Evolutionary conservation across 495 filamentous ascomycete genomes (phyloP).

Genomic region (Penicillium verhagenii): DNA sequence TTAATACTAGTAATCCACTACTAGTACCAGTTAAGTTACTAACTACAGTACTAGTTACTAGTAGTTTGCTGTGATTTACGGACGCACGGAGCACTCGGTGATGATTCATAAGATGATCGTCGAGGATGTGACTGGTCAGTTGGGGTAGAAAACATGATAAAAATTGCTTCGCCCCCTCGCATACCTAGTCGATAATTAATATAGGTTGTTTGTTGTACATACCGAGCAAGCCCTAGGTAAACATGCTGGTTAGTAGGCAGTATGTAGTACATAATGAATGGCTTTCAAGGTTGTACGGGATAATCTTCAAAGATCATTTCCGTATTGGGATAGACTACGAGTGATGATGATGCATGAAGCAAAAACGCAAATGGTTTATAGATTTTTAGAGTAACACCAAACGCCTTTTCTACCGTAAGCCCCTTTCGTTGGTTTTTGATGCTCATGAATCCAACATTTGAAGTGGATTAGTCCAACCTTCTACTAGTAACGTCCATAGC

Average conservation of each 20-base stretch:
- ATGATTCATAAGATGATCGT: neutral
- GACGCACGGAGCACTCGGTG: no score
- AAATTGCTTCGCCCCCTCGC: neutral
- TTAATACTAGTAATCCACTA: no score
- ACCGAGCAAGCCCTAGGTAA: neutral
- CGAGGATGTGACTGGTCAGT: neutral
- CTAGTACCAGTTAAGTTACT: neutral
- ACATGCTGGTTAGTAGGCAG: no score
- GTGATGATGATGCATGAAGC: neutral
- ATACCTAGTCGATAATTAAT: neutral
- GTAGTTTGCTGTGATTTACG: no score
- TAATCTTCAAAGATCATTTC: no score
- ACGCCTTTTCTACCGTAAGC: neutral
- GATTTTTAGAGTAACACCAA: neutral
- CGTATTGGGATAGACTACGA: no score
- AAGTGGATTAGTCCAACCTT: neutral
- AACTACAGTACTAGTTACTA: no score
- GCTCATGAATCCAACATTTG: neutral
- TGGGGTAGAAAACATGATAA: no score
- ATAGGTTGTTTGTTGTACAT: neutral
- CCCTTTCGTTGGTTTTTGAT: neutral
- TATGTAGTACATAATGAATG: no score
- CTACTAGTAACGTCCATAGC: constrained; percentile 41
- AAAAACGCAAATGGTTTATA: neutral
- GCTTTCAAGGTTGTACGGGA: neutral